Percentiles rank a stretch among this genome's conserved stretches.
Evolutionary conservation across 139 green algal species (phyloP).

Genomic region (Picocystis salinarum): DNA sequence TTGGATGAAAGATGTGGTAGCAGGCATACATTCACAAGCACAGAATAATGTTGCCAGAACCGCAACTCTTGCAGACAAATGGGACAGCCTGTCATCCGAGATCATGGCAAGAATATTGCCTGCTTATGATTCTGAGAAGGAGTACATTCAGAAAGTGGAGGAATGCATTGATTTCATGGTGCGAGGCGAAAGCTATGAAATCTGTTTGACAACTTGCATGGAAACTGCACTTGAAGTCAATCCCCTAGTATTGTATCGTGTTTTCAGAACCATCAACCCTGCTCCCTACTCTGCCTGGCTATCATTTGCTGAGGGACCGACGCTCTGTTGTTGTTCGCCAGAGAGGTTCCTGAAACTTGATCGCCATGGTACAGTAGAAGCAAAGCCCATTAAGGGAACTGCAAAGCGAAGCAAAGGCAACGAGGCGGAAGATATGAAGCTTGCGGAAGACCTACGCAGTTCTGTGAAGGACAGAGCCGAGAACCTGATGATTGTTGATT

Average conservation of each 20-base stretch:
- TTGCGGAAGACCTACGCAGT: slow-evolving; percentile 21
- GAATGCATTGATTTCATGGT: slow-evolving; percentile 47
- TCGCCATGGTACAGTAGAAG: slow-evolving; percentile 56
- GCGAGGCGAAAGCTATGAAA: slow-evolving; percentile 83
- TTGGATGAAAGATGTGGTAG: background rate
- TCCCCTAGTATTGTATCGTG: slow-evolving; percentile 43
- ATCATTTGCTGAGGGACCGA: slow-evolving; percentile 22
- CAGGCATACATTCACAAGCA: too few species aligned
- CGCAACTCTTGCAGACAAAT: too few species aligned
- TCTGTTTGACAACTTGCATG: slow-evolving; percentile 72
- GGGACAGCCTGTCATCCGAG: too few species aligned
- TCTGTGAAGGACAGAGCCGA: slow-evolving; percentile 88
- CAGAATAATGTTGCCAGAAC: too few species aligned
- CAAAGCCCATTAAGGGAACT: slow-evolving; percentile 92
- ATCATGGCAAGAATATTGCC: too few species aligned
- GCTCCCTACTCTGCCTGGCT: slow-evolving; percentile 84
- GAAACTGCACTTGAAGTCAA: slow-evolving; percentile 9
- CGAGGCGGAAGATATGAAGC: slow-evolving; percentile 29
- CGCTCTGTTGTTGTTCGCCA: slow-evolving; percentile 69
- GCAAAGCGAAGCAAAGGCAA: slow-evolving; percentile 18
- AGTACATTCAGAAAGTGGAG: slow-evolving; percentile 56
- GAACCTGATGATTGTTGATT: slow-evolving; percentile 99
- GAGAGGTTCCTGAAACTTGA: slow-evolving; percentile 75
- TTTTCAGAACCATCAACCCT: slow-evolving; percentile 68
- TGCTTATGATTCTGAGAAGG: too few species aligned